A percentile compares a stretch with the other conserved stretches of the same genome.
phyloP scores from a whole-genome alignment of 108 stramenopile genomes.

The Tribonema minus region DNA sequence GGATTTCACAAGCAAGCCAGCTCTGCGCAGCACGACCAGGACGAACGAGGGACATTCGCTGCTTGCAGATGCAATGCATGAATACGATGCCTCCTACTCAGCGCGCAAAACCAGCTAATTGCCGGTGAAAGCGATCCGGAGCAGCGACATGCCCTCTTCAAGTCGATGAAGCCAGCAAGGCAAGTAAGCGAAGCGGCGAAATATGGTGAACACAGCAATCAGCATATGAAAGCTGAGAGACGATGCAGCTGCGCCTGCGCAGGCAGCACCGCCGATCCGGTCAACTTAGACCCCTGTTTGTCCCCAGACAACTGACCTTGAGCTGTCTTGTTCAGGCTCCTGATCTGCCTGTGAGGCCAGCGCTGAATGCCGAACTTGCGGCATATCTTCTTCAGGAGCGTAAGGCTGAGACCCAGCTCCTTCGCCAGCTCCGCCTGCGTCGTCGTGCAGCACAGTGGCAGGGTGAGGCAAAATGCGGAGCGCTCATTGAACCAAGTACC shows the following conservation, averaged over 20 bases:
- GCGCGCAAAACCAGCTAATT: too few relatives aligned
- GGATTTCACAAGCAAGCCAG: neutral
- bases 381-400: constrained; percentile 27
- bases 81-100: too few relatives aligned
- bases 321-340: constrained; percentile 19
- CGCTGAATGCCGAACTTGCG: constrained; percentile 37
- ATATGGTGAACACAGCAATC: neutral
- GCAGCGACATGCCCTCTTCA: neutral
- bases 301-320: constrained; percentile 4
- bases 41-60: too few relatives aligned
- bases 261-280: constrained; percentile 5
- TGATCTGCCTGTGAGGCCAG: constrained; percentile 35
- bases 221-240: neutral
- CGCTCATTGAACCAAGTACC: too few relatives aligned
- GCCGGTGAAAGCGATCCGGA: too few relatives aligned
- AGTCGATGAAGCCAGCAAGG: neutral
- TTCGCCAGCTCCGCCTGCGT: too few relatives aligned
- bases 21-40: neutral
- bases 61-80: too few relatives aligned
- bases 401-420: too few relatives aligned
- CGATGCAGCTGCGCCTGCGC: neutral
- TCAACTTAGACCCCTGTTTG: neutral
- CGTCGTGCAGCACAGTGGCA: too few relatives aligned
- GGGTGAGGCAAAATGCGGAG: too few relatives aligned
- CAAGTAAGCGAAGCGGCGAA: neutral